phyloP scores from a whole-genome alignment of 2,329 filamentous ascomycete genomes.

The Fusarium ambrosium region DNA sequence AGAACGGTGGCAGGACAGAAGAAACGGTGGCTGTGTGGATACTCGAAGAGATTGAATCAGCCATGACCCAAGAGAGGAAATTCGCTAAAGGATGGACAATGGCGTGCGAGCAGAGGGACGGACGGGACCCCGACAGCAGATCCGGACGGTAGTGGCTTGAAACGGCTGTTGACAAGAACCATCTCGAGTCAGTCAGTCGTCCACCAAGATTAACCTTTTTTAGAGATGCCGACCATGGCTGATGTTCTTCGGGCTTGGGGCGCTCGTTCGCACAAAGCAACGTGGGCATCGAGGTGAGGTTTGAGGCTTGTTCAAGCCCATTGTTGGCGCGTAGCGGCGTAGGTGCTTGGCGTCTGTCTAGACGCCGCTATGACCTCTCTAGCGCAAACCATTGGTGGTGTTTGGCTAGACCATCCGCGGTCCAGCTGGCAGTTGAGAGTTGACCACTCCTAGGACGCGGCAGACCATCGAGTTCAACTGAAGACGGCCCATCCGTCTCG shows the following conservation, averaged over 20 bases:
- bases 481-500: background rate
- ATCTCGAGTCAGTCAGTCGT: background rate
- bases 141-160: constrained; percentile 10
- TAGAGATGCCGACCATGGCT: background rate
- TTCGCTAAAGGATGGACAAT: background rate
- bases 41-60: constrained; percentile 1
- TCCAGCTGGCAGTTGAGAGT: background rate
- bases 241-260: background rate
- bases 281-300: constrained; percentile 2
- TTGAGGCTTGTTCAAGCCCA: constrained; percentile 3
- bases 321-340: background rate
- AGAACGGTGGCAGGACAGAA: constrained; percentile 18
- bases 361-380: constrained; percentile 19
- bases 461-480: background rate
- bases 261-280: background rate
- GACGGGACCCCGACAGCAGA: background rate
- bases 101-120: background rate
- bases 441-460: background rate
- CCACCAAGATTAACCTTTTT: background rate
- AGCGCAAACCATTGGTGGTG: background rate
- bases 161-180: constrained; percentile 11
- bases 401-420: background rate
- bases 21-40: constrained; percentile 22
- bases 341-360: constrained; percentile 7
- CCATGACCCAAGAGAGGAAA: background rate